phyloP scores from a whole-genome alignment of 2,329 filamentous ascomycete genomes.

The Colletotrichum endophyticum region DNA sequence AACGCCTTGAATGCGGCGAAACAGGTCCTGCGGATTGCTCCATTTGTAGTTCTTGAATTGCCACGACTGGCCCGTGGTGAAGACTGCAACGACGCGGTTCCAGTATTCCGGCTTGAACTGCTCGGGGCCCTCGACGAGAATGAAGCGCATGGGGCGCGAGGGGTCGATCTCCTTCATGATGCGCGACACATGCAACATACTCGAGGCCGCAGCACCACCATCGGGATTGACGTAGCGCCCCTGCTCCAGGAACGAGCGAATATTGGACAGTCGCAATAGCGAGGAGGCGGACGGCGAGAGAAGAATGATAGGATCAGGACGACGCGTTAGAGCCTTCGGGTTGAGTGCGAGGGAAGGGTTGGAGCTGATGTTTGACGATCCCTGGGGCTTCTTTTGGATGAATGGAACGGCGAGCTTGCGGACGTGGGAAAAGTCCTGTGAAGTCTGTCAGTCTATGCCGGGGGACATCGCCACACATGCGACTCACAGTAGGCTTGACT shows the following conservation, averaged over 20 bases:
- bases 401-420: constrained; percentile 84
- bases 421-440: constrained; percentile 90
- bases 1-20: constrained; percentile 84
- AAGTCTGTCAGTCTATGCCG: not conserved
- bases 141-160: constrained; percentile 82
- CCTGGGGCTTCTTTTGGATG: constrained; percentile 65
- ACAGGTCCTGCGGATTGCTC: constrained; percentile 86
- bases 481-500: constrained; percentile 82
- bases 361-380: constrained; percentile 41
- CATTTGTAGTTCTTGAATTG: constrained; percentile 99
- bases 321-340: constrained; percentile 53
- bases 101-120: constrained; percentile 99
- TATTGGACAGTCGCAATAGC: constrained; percentile 92
- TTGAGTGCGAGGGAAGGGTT: constrained; percentile 58
- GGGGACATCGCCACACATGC: not conserved
- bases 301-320: constrained; percentile 88
- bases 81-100: constrained; percentile 92
- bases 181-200: constrained; percentile 86
- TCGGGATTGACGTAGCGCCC: constrained; percentile 83
- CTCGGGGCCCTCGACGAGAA: constrained; percentile 90
- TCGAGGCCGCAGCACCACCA: constrained; percentile 69
- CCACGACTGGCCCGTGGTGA: constrained; percentile 97
- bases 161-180: constrained; percentile 74
- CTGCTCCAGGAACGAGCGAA: constrained; percentile 89
- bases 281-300: constrained; percentile 96